Evolutionary conservation across 305 asterid genomes (phyloP), one percentile per base, ranked within the genome.

Genomic region (Fraxinus baroniana): DNA sequence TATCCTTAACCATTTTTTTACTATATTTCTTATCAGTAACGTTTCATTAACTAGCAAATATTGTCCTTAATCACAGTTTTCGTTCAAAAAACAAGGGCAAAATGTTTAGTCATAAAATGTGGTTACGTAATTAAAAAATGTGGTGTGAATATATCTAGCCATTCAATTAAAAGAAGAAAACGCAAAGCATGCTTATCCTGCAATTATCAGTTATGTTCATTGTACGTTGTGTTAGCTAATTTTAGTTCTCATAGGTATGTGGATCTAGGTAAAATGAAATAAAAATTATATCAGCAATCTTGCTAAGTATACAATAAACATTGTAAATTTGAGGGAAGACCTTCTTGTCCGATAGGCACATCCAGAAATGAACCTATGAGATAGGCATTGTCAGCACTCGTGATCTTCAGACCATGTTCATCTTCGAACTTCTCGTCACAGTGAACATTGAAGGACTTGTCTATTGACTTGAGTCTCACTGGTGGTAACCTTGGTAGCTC

Each of bases 321-420:
- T 74, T 37, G 81, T 72, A 79, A 26, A 41, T 81, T 64, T 68
- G 64, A 32, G 82, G 35, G 81, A 88, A 78, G 74, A 95, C 99
- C 99, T 88, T 95, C 99, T 87, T 95, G 99, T 62, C 98, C 99
- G 75, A 94, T 86, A 79, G 99, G 98, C 79, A 94, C 97, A 84
- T 95, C 98, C 80, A 94, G 92, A 90, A 90, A 95, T 62, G 99
- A 93, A 70, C 99, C 99, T 41, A 94, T 92, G 80, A 89, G 92
- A 87, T 88, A 91, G 36, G 92, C 66, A 86, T 87, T 92, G 71
- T 94, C 99, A 79, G 92, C 81, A 81, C 86, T 90, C 82, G 88
- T 68, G 76, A 87, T 87, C 88, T 90, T 94, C 39, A 93, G 86
- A 83, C 89, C 91, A 78, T 86, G 85, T 70, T 87, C 94, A 91